Percentiles rank a stretch among this genome's conserved stretches.
phyloP scores from a whole-genome alignment of 1,284 basidiomycete genomes.

The Malassezia pachydermatis region DNA sequence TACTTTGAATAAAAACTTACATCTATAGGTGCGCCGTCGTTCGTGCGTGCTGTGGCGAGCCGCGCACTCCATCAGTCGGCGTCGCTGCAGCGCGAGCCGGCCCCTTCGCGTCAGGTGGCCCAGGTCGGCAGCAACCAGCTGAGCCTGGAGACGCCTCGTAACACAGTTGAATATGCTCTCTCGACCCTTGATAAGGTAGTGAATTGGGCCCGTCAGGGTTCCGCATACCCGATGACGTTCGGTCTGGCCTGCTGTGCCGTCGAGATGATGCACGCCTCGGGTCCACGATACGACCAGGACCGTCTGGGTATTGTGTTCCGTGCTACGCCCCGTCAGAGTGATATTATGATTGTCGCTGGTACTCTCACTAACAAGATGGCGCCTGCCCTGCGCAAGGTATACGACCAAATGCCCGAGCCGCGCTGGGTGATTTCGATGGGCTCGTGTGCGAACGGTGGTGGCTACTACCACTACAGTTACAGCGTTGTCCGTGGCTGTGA shows the following conservation, averaged over 20 bases:
- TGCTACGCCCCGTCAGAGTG: conserved; percentile 90
- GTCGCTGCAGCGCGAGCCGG: conserved; percentile 2
- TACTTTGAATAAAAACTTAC: background rate
- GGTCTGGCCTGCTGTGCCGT: conserved; percentile 97
- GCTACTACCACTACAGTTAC: conserved; percentile 92
- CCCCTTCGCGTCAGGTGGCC: conserved; percentile 13
- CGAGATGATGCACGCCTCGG: conserved; percentile 84
- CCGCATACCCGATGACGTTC: conserved; percentile 99
- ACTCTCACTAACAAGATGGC: conserved; percentile 99
- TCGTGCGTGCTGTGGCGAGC: conserved; percentile 2
- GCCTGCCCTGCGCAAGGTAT: conserved; percentile 52
- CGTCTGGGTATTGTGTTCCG: conserved; percentile 95
- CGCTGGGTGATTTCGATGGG: conserved; percentile 98
- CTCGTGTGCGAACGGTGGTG: conserved; percentile 95
- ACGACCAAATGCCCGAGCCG: conserved; percentile 48
- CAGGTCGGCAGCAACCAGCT: conserved; percentile 38
- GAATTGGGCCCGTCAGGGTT: conserved; percentile 95
- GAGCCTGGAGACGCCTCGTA: conserved; percentile 74
- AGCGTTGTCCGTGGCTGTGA: conserved; percentile 99
- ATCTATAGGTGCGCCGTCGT: background rate
- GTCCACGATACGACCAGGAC: conserved; percentile 97
- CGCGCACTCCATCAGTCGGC: conserved; percentile 12
- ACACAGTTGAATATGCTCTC: conserved; percentile 92
- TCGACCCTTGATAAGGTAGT: conserved; percentile 91
- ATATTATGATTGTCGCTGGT: conserved; percentile 99